phyloP scores from a whole-genome alignment of 306 rosid species.

The Glycyrrhiza uralensis region DNA sequence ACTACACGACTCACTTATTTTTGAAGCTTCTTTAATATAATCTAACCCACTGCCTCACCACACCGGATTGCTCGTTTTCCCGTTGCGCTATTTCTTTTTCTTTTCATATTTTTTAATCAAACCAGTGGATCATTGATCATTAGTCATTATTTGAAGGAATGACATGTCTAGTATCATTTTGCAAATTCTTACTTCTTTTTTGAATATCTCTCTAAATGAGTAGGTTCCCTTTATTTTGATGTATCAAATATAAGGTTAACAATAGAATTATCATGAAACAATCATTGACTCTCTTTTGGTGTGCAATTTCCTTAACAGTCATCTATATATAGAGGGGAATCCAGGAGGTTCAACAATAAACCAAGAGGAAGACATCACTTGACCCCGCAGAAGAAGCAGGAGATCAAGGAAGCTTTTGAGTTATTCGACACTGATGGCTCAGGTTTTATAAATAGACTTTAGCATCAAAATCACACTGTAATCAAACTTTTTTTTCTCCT shows the following conservation, averaged over 20 bases:
- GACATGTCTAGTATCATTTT: background rate
- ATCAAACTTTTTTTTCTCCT: background rate
- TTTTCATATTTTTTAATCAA: background rate
- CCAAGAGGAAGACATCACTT: slow-evolving; percentile 59
- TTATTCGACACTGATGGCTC: slow-evolving; percentile 94
- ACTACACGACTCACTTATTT: background rate
- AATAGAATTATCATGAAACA: background rate
- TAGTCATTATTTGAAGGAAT: background rate
- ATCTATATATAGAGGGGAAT: slow-evolving; percentile 47
- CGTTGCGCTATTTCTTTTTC: background rate
- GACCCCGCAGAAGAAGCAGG: slow-evolving; percentile 69
- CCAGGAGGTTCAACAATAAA: slow-evolving; percentile 60
- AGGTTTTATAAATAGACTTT: slow-evolving; percentile 41
- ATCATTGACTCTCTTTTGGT: background rate
- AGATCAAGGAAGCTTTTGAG: slow-evolving; percentile 91
- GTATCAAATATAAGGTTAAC: background rate
- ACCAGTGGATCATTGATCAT: background rate
- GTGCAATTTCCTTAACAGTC: slow-evolving; percentile 42
- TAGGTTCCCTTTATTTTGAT: background rate
- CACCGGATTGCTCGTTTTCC: background rate
- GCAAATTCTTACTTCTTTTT: background rate
- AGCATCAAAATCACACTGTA: background rate
- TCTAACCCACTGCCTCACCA: background rate
- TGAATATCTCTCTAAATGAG: background rate
- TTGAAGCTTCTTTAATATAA: background rate